phyloP scores from a whole-genome alignment of 1,284 basidiomycete species.

The Mycena sp. region DNA sequence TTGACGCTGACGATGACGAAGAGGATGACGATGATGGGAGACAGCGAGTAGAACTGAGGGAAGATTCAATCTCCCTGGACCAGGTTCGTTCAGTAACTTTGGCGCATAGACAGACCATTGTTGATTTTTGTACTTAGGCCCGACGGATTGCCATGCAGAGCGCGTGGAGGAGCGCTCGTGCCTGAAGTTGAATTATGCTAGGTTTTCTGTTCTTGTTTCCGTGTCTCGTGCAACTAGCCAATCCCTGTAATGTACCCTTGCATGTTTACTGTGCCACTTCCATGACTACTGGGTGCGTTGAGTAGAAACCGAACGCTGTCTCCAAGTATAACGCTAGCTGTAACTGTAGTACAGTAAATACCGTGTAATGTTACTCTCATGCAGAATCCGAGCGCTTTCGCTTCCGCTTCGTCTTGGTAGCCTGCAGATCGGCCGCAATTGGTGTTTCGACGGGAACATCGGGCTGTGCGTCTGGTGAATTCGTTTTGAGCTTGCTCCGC shows the following conservation, averaged over 20 bases:
- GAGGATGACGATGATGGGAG: conserved; percentile 69
- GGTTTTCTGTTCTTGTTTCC: conserved; percentile 21
- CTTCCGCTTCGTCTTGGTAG: conserved; percentile 13
- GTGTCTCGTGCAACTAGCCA: conserved; percentile 6
- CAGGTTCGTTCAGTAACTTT: conserved; percentile 64
- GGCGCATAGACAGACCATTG: neutral
- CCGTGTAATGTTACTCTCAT: neutral
- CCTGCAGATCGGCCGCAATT: no score
- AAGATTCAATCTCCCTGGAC: conserved; percentile 87
- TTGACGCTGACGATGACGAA: conserved; percentile 73
- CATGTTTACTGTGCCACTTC: conserved; percentile 24
- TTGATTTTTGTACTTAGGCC: conserved; percentile 53
- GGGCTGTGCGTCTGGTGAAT: no score
- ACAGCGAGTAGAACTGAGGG: conserved; percentile 78
- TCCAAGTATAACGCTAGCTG: conserved; percentile 20
- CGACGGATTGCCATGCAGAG: conserved; percentile 79
- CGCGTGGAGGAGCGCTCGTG: conserved; percentile 70
- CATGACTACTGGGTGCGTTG: conserved; percentile 37
- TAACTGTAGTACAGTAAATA: conserved; percentile 3
- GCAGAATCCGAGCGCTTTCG: neutral
- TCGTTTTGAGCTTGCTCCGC: conserved; percentile 32
- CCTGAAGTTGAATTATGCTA: conserved; percentile 40
- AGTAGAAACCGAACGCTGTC: conserved; percentile 7
- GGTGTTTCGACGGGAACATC: conserved; percentile 31
- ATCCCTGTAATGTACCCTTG: conserved; percentile 29